Evolutionary conservation across 192 early-diverging fungal species (phyloP).

Genomic region (Coemansia sp.): DNA sequence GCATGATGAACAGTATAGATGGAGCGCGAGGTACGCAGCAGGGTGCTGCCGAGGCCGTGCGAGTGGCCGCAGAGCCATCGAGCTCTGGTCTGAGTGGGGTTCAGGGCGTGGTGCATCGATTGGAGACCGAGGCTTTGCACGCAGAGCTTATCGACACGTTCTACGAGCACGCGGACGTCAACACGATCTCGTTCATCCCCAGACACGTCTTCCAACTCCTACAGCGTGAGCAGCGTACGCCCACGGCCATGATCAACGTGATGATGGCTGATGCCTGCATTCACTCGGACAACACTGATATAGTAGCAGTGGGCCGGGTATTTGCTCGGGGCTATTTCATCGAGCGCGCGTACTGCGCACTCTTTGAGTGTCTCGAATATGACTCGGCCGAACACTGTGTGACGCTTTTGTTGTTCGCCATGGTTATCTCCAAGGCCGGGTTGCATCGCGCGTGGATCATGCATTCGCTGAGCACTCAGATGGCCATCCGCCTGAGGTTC

Average conservation of each 20-base stretch:
- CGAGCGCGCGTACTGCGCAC: slow-evolving; percentile 47
- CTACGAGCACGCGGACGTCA: slow-evolving; percentile 44
- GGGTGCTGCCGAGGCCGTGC: slow-evolving; percentile 13
- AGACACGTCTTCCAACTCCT: slow-evolving; percentile 39
- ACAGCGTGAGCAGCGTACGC: slow-evolving; percentile 25
- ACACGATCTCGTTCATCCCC: slow-evolving; percentile 49
- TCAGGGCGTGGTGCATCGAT: not conserved
- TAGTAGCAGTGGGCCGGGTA: slow-evolving; percentile 16
- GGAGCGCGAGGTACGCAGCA: slow-evolving; percentile 3
- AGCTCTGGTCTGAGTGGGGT: not conserved
- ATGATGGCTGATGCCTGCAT: slow-evolving; percentile 52
- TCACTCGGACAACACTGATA: slow-evolving; percentile 25
- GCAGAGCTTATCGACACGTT: slow-evolving; percentile 47
- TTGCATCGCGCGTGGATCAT: slow-evolving; percentile 57
- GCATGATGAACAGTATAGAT: slow-evolving; percentile 32
- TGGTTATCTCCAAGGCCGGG: slow-evolving; percentile 43
- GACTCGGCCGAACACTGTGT: slow-evolving; percentile 56
- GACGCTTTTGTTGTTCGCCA: slow-evolving; percentile 47
- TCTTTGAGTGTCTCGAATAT: slow-evolving; percentile 53
- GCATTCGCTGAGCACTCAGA: slow-evolving; percentile 53
- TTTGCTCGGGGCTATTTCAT: slow-evolving; percentile 42
- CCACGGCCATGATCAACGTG: slow-evolving; percentile 39
- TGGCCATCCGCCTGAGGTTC: slow-evolving; percentile 55
- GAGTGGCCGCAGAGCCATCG: slow-evolving; percentile 7
- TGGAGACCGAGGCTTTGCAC: slow-evolving; percentile 20